Conservation (phyloP, 352 stramenopile species). For the Phytophthora pistaciae region DNA sequence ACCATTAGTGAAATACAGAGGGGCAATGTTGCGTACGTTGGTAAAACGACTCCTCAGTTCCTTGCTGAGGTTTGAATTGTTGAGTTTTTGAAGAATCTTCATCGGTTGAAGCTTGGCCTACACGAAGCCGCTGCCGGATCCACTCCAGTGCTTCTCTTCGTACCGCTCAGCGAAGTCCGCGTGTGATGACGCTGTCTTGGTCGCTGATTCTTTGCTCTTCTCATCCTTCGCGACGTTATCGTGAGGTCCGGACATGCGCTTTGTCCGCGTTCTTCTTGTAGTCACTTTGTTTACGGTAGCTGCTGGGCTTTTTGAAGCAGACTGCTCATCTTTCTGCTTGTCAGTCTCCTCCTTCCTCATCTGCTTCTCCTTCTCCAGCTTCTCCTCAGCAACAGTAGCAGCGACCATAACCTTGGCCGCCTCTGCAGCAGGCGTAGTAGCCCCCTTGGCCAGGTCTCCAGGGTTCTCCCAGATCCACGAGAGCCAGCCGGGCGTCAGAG, state of each 20-base stretch:
- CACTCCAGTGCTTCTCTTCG: slow-evolving; percentile 54
- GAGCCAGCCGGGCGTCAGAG: slow-evolving; percentile 75
- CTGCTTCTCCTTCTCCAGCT: slow-evolving; percentile 31
- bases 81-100: slow-evolving; percentile 13
- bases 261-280: slow-evolving; percentile 24
- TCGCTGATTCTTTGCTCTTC: slow-evolving; percentile 12
- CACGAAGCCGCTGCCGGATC: slow-evolving; percentile 51
- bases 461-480: slow-evolving; percentile 78
- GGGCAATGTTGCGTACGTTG: slow-evolving; percentile 7
- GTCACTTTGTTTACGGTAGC: slow-evolving; percentile 4
- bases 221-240: neutral
- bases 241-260: slow-evolving; percentile 9
- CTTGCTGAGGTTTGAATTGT: slow-evolving; percentile 7
- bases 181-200: slow-evolving; percentile 18
- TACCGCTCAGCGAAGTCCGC: slow-evolving; percentile 42
- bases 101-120: slow-evolving; percentile 17
- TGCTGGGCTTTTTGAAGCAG: slow-evolving; percentile 9
- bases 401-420: slow-evolving; percentile 41
- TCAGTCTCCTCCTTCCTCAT: slow-evolving; percentile 22
- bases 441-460: slow-evolving; percentile 22
- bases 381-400: slow-evolving; percentile 41
- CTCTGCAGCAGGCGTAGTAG: slow-evolving; percentile 27
- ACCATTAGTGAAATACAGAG: slow-evolving; percentile 5
- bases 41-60: slow-evolving; percentile 5
- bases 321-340: neutral